phyloP scores from a whole-genome alignment of 1,139 yeast species.

The Saccharomycopsis hybrid region DNA sequence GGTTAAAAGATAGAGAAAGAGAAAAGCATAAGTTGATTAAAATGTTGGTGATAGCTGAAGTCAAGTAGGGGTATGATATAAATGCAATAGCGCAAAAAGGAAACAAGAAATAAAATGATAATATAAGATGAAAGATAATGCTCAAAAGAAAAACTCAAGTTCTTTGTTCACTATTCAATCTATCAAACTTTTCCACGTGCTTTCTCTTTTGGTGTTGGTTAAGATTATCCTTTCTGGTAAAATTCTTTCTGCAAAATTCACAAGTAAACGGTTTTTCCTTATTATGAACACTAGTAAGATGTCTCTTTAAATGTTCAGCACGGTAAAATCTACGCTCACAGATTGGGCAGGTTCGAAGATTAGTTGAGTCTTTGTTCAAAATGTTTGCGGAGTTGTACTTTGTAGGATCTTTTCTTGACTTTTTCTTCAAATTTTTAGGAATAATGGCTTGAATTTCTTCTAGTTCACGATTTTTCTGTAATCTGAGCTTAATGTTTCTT shows the following conservation, averaged over 20 bases:
- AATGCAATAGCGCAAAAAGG: not conserved
- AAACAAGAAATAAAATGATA: not conserved
- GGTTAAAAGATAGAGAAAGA: too few relatives aligned
- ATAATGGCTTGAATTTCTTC: slow-evolving; percentile 15
- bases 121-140: too few relatives aligned
- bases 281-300: slow-evolving; percentile 18
- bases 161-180: too few relatives aligned
- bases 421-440: slow-evolving; percentile 18
- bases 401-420: slow-evolving; percentile 17
- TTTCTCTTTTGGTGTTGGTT: slow-evolving; percentile 19
- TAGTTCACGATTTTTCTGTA: not conserved
- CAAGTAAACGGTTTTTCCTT: slow-evolving; percentile 18
- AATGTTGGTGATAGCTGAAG: too few relatives aligned
- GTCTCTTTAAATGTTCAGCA: slow-evolving; percentile 19
- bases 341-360: slow-evolving; percentile 16
- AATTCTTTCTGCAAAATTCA: slow-evolving; percentile 13
- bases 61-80: too few relatives aligned
- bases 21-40: too few relatives aligned
- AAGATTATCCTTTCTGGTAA: slow-evolving; percentile 20
- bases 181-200: slow-evolving; percentile 4
- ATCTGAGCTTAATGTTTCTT: not conserved
- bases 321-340: slow-evolving; percentile 19
- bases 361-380: slow-evolving; percentile 15
- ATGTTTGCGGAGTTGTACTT: slow-evolving; percentile 15
- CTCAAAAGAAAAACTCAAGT: too few relatives aligned